Percentiles rank a stretch among this genome's conserved stretches.
Evolutionary conservation across 1,284 basidiomycete species (phyloP).

Genomic region (Vanrija sp.): DNA sequence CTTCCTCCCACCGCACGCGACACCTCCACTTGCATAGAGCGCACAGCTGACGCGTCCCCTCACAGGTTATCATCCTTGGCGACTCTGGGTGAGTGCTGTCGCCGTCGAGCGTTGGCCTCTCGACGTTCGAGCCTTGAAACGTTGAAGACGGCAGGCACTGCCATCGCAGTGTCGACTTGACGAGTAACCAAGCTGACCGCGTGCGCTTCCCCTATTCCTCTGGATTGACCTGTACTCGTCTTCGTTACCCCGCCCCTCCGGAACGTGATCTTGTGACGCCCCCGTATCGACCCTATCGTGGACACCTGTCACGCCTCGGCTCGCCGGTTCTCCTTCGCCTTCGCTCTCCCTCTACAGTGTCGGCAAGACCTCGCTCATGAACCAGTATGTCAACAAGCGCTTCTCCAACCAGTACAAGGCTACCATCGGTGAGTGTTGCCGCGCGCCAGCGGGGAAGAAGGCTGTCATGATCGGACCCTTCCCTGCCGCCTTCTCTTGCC

Average conservation of each 20-base stretch:
- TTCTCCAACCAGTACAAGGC: conserved; percentile 99
- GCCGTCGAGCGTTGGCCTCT: not conserved
- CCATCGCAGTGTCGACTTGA: too few species aligned
- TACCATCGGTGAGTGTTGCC: conserved; percentile 66
- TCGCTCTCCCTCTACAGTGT: conserved; percentile 59
- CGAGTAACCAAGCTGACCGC: too few species aligned
- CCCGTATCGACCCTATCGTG: not conserved
- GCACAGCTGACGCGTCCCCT: not conserved
- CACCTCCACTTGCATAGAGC: too few species aligned
- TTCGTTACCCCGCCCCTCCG: not conserved
- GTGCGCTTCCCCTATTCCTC: not conserved
- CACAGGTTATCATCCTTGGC: conserved; percentile 92
- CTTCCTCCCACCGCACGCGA: conserved; percentile 3
- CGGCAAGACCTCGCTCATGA: conserved; percentile 99
- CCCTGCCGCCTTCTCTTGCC: not conserved
- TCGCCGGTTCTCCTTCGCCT: not conserved
- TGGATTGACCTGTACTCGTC: not conserved
- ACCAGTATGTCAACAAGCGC: conserved; percentile 99
- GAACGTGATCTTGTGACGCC: not conserved
- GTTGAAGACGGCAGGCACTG: too few species aligned
- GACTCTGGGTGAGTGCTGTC: conserved; percentile 86
- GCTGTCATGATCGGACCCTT: not conserved
- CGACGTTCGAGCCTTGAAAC: not conserved
- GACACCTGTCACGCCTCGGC: not conserved
- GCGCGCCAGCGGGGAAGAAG: too few species aligned